Percentiles rank a stretch among this genome's conserved stretches.
These are phyloP conservation scores for Digitaria exilis DNA, from an alignment of 202 grass and related monocot species.

Conservation along the genomic window DNA sequence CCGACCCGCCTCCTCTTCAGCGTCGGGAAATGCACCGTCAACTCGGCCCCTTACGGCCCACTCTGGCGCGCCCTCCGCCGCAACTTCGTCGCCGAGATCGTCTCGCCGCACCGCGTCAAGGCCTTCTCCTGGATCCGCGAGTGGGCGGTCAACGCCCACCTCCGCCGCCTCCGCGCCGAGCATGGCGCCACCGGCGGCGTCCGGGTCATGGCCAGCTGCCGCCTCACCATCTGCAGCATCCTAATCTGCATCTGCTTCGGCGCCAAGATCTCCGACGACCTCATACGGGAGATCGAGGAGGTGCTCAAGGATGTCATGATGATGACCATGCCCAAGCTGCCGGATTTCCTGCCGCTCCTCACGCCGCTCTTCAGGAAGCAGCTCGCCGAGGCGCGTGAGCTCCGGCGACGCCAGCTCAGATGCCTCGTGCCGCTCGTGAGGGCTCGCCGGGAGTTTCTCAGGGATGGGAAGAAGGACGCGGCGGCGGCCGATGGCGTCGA, in stretches of 20 bases:
- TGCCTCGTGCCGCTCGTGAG: slow-evolving; percentile 77
- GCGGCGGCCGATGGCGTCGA: slow-evolving; percentile 43
- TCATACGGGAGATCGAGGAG: slow-evolving; percentile 80
- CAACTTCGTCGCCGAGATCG: slow-evolving; percentile 90
- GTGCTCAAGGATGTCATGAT: slow-evolving; percentile 98
- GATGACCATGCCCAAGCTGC: slow-evolving; percentile 80
- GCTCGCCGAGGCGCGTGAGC: slow-evolving; percentile 50
- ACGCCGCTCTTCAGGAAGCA: slow-evolving; percentile 74
- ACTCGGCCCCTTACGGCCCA: slow-evolving; percentile 82
- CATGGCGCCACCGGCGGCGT: slow-evolving; percentile 32
- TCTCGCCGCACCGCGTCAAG: slow-evolving; percentile 67
- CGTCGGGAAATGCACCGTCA: slow-evolving; percentile 87
- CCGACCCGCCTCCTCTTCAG: slow-evolving; percentile 88
- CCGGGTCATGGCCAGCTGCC: slow-evolving; percentile 61
- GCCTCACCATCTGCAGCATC: slow-evolving; percentile 95
- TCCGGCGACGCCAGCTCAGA: slow-evolving; percentile 63
- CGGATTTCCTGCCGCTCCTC: slow-evolving; percentile 81
- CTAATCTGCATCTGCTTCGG: slow-evolving; percentile 94
- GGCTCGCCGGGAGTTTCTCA: slow-evolving; percentile 59
- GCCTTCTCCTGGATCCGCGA: slow-evolving; percentile 84
- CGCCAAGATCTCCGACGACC: slow-evolving; percentile 70
- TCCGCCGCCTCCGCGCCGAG: slow-evolving; percentile 67
- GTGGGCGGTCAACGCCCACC: slow-evolving; percentile 72
- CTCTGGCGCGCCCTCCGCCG: slow-evolving; percentile 86
- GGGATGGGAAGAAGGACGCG: slow-evolving; percentile 28